These are phyloP conservation scores for Diaporthe sp. DNA, from an alignment of 2,329 filamentous ascomycete species.

Conservation along the genomic window DNA sequence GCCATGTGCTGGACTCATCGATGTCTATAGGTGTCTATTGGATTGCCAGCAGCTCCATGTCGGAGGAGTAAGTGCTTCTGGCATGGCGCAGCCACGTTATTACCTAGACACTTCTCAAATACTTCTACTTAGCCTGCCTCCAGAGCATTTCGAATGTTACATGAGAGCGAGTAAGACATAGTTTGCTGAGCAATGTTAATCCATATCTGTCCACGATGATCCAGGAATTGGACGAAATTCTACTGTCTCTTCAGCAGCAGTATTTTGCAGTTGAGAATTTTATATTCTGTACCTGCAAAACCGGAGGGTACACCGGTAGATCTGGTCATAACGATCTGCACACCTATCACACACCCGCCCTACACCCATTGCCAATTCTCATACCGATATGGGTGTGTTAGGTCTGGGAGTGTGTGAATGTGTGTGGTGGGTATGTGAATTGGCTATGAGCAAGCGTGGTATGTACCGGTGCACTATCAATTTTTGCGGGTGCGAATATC, in stretches of 20 bases:
- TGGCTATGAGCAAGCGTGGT: too few species aligned
- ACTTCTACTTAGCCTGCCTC: neutral
- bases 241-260: neutral
- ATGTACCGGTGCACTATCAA: too few species aligned
- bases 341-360: too few species aligned
- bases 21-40: neutral
- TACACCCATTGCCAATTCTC: too few species aligned
- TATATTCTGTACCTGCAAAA: too few species aligned
- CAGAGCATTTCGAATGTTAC: neutral
- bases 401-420: too few species aligned
- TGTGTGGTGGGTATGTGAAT: too few species aligned
- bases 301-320: too few species aligned
- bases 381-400: too few species aligned
- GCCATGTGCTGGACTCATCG: neutral
- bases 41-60: neutral
- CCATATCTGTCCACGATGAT: neutral
- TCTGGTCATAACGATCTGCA: too few species aligned
- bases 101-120: neutral
- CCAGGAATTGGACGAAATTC: neutral
- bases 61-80: neutral
- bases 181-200: neutral
- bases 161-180: neutral
- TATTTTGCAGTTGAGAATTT: neutral
- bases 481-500: too few species aligned
- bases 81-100: neutral